Evolutionary conservation across 176 grass and related monocot species (phyloP).

Genomic region (Saccharum officinarum): DNA sequence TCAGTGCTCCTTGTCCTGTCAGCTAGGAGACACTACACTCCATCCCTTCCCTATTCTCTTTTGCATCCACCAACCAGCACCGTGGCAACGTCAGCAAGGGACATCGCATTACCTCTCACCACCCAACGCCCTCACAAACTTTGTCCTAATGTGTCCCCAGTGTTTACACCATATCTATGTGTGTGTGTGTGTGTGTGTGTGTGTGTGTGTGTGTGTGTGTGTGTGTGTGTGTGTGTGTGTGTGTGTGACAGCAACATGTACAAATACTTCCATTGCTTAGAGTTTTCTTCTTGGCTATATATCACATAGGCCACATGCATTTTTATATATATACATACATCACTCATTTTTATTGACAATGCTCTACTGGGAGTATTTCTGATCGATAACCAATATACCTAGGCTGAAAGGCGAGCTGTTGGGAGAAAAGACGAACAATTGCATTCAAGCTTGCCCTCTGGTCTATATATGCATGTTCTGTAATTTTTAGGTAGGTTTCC

Average conservation of each 20-base stretch:
- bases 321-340: no score
- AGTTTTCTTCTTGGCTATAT: not conserved
- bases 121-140: conserved; percentile 35
- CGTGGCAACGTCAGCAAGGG: conserved; percentile 29
- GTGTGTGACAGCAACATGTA: not conserved
- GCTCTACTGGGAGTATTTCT: no score
- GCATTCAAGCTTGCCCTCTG: no score
- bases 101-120: conserved; percentile 30
- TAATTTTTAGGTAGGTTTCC: conserved; percentile 17
- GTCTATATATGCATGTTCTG: not conserved
- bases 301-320: no score
- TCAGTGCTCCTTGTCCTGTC: conserved; percentile 37
- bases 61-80: conserved; percentile 27
- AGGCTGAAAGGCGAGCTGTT: no score
- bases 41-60: conserved; percentile 32
- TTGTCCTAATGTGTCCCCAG: conserved; percentile 29
- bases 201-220: no score
- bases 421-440: no score
- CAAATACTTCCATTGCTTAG: conserved; percentile 37
- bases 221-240: no score
- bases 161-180: conserved; percentile 27
- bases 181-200: not conserved
- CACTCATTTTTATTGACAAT: no score
- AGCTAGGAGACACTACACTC: conserved; percentile 43
- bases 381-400: no score